Base-by-base conservation (phyloP, 1,139 yeast genomes). In the Hanseniaspora gamundiae region DNA sequence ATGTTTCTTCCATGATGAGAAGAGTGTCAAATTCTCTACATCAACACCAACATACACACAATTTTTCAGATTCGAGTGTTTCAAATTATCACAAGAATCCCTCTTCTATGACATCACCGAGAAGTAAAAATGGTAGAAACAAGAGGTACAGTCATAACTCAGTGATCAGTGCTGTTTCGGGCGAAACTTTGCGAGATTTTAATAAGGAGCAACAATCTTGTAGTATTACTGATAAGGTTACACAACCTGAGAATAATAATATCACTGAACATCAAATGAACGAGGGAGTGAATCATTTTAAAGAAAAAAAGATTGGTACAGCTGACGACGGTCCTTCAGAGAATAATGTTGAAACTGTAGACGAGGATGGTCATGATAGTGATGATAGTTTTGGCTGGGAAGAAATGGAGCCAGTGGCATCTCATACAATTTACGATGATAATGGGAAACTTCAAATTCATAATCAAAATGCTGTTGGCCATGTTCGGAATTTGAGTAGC, bases 341-440 rank as follows among this genome's bases (percentile, higher is more conserved):
- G n/a, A 8, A 28, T 5, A 13, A 4, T 4, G n/a, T 13, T 28
- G n/a, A 28, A 28, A 38, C n/a, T 19, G 16, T 4, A 11, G 29
- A 39, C 20, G 47, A 45, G 19, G n/a, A 40, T n/a, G 56, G 52
- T 13, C 68, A 58, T 10, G 35, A 28, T 11, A 38, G 42, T 13
- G 41, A 38, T 20, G 44, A 41, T 14, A 41, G 44, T 17, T 38
- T 44, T 28, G 64, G 54, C 7, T 76, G 84, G 84, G 72, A 73
- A 49, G 71, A 73, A 13, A 77, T 78, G 78, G 74, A 75, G 11
- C 71, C 80, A 0, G 73, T 76, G 22, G 78, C 81, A n/a, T 66
- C 72, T 21, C 69, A 70, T 46, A 75, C 75, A 45, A 65, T 76
- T 17, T 78, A 74, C 54, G 78, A 77, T 49, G 77, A 76, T 33